Evolutionary conservation across 768 basidiomycete genomes (phyloP), one percentile per base, ranked within the genome.

Genomic region (Kwoniella dejecticola): DNA sequence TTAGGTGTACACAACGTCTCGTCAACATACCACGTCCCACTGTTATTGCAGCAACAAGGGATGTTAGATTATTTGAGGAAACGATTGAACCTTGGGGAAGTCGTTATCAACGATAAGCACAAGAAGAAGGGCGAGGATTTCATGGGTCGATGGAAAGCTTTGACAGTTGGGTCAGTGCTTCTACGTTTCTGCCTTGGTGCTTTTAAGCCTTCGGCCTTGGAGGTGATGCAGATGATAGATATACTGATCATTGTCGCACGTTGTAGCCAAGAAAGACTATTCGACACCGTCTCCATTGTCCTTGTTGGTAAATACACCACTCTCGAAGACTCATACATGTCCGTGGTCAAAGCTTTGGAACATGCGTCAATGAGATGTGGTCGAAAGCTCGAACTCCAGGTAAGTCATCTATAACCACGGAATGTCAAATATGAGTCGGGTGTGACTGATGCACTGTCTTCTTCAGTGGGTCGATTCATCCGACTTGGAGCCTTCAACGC

Each of bases 241-340:
- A n/a, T n/a, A n/a, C n/a, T n/a, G n/a, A n/a, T n/a, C n/a, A n/a
- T n/a, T n/a, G n/a, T n/a, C n/a, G n/a, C n/a, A n/a, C n/a, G n/a
- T n/a, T 61, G 30, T 66, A 97, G 95, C n/a, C 91, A 94, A 79
- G 95, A 97, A 77, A 86, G 93, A 40, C 82, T 92, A 4, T 95
- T 88, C 76, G 94, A 98, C 70, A 84, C 85, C 8, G 92, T 96
- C 45, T 85, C 85, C 45, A 89, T 99, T 64, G 91, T 88, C 21
- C 83, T 99, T 52, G 94, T 99, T 15, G 95, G 95, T 45, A 99
- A 99, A 81, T 99, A 99, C 82, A 97, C 93, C 12, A 87, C 91
- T 67, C 82, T 98, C 47, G 90, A 92, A 80, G 95, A 99, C 79
- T 96, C 94, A 26, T 99, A 99, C 78, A 98, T 97, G 91, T 92